phyloP scores from a whole-genome alignment of 148 eudicot genomes.

The Vaccinium darrowii region DNA sequence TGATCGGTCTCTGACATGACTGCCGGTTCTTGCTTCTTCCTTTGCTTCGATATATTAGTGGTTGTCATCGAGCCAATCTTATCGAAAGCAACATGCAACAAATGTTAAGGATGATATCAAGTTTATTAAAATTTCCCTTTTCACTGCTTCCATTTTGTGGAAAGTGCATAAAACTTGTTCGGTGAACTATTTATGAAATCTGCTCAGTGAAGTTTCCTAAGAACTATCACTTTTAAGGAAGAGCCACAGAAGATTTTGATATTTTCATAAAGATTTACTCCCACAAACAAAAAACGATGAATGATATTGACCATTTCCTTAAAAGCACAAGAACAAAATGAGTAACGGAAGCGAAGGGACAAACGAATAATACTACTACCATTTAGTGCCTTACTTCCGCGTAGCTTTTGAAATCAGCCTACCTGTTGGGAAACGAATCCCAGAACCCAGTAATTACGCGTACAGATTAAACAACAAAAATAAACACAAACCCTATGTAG shows the following conservation, averaged over 20 bases:
- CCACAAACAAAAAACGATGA: background rate
- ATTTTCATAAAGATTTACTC: background rate
- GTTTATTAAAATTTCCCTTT: background rate
- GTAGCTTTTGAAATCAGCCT: constrained; percentile 1
- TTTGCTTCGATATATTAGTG: constrained; percentile 74
- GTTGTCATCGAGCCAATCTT: constrained; percentile 72
- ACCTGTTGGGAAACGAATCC: too few species aligned
- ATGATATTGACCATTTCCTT: background rate
- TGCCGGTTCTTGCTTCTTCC: constrained; percentile 95
- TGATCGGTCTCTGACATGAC: constrained; percentile 93
- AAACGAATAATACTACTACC: background rate
- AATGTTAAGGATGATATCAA: background rate
- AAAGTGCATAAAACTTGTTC: background rate
- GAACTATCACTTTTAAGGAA: background rate
- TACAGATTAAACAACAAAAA: too few species aligned
- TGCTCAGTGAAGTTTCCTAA: background rate
- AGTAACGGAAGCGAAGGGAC: background rate
- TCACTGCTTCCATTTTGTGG: background rate
- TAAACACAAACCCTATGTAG: too few species aligned
- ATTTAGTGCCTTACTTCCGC: background rate
- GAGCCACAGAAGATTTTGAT: background rate
- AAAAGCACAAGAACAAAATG: background rate
- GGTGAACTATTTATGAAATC: background rate
- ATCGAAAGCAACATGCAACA: constrained; percentile 75
- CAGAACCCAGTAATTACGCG: too few species aligned